Percentiles rank a stretch among this genome's conserved stretches.
These are phyloP conservation scores for Ustulina deusta DNA, from an alignment of 2,329 filamentous ascomycete genomes.

Conservation along the genomic window DNA sequence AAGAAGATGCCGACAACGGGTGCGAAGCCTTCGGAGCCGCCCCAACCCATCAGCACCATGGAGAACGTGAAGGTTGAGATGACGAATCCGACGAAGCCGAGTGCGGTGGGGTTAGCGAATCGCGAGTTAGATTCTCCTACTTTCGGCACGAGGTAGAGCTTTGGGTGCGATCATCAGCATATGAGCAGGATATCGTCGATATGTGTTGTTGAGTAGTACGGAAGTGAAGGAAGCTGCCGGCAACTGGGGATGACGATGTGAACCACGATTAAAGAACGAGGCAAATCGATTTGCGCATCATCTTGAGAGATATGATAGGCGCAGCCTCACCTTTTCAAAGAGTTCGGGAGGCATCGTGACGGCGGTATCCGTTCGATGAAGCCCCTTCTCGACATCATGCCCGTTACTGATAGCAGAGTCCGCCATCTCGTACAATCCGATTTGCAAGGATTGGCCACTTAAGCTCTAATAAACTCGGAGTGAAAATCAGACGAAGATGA, in stretches of 20 bases:
- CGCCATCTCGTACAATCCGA: constrained; percentile 37
- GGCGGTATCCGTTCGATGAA: constrained; percentile 50
- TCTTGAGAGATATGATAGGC: background rate
- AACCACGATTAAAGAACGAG: too few species aligned
- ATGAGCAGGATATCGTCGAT: too few species aligned
- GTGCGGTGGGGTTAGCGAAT: constrained; percentile 55
- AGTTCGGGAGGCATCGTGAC: constrained; percentile 56
- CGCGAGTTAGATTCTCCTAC: constrained; percentile 53
- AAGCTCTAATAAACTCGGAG: too few species aligned
- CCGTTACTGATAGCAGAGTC: constrained; percentile 23
- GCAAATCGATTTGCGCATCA: background rate
- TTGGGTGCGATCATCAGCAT: constrained; percentile 25
- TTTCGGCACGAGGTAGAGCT: constrained; percentile 55
- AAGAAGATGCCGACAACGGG: constrained; percentile 56
- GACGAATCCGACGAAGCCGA: constrained; percentile 55
- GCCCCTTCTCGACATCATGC: constrained; percentile 53
- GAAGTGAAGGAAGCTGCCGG: background rate
- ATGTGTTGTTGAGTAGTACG: background rate
- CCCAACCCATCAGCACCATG: constrained; percentile 54
- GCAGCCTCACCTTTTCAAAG: constrained; percentile 51
- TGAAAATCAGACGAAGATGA: background rate
- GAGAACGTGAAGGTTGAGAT: constrained; percentile 55
- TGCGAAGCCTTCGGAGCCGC: constrained; percentile 50
- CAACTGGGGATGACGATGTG: background rate
- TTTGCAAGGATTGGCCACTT: background rate